A percentile compares a stretch with the other conserved stretches of the same genome.
phyloP scores from a whole-genome alignment of 2,329 filamentous ascomycete species.

The Colletotrichum caudatum region DNA sequence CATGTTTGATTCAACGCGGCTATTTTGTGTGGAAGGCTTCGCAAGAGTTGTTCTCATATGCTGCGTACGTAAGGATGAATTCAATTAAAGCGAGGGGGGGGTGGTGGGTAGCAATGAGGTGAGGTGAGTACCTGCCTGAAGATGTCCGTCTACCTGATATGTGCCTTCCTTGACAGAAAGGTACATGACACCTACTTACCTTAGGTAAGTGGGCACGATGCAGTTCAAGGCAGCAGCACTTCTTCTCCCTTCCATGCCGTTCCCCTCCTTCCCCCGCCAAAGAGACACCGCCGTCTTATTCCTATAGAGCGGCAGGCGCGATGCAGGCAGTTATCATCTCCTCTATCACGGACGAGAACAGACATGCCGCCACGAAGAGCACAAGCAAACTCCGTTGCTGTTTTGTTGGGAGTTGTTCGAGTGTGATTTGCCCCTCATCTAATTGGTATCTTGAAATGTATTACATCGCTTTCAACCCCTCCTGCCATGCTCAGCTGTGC shows the following conservation, averaged over 20 bases:
- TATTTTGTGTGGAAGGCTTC: background rate
- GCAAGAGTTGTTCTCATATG: background rate
- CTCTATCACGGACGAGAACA: background rate
- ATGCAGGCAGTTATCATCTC: background rate
- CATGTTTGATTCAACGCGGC: background rate
- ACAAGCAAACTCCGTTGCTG: background rate
- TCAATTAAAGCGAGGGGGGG: too few relatives aligned
- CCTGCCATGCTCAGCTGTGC: too few relatives aligned
- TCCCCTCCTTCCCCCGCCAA: background rate
- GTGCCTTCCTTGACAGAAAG: too few relatives aligned
- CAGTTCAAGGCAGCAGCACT: background rate
- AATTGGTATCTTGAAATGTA: slow-evolving; percentile 2
- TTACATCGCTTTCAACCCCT: background rate
- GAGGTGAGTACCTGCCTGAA: too few relatives aligned
- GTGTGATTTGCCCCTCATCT: background rate
- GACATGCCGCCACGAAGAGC: background rate
- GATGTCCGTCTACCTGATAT: too few relatives aligned
- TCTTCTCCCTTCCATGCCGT: background rate
- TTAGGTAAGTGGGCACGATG: too few relatives aligned
- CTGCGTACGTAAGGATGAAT: too few relatives aligned
- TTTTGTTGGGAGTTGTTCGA: background rate
- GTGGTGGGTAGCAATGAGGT: too few relatives aligned
- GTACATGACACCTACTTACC: too few relatives aligned
- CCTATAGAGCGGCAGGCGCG: background rate
- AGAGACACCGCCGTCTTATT: background rate